Percentiles rank a stretch among this genome's conserved stretches.
Conservation (phyloP, 108 stramenopile genomes). For the Aurantiochytrium sp. region DNA sequence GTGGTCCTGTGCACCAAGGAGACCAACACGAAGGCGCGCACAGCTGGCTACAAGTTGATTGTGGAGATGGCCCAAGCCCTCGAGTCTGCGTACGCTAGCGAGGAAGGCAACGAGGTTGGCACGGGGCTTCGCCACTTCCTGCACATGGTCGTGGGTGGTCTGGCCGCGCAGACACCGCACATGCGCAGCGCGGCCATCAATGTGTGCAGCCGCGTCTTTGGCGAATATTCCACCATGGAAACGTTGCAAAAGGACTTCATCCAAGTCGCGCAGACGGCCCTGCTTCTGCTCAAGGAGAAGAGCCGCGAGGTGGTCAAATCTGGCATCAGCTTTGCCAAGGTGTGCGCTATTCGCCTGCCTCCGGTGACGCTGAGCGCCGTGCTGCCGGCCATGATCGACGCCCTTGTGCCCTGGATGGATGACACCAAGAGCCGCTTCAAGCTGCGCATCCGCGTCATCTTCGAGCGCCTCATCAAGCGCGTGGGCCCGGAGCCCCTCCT, state of each 20-base stretch:
- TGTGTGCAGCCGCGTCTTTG: not conserved
- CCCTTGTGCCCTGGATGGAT: not conserved
- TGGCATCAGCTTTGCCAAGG: not conserved
- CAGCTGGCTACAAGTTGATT: conserved; percentile 18
- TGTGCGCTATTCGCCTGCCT: conserved; percentile 2
- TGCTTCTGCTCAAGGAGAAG: conserved; percentile 1
- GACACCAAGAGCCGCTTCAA: conserved; percentile 4
- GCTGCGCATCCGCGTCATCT: not conserved
- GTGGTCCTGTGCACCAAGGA: conserved; percentile 18
- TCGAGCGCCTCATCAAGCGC: conserved; percentile 3
- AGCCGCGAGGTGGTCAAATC: conserved; percentile 18
- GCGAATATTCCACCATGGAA: not conserved
- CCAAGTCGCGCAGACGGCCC: not conserved
- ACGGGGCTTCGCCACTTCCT: not conserved
- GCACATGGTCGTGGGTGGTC: not conserved
- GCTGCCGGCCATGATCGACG: not conserved
- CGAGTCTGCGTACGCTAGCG: not conserved
- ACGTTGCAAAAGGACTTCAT: not conserved
- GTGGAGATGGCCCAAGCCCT: not conserved
- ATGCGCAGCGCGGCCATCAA: conserved; percentile 20
- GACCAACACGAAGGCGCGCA: not conserved
- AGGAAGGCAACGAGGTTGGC: not conserved
- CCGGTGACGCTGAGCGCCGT: not conserved
- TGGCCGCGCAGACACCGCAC: conserved; percentile 11
- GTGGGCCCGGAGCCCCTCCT: not conserved